phyloP scores from a whole-genome alignment of 2,329 filamentous ascomycete genomes.

The Cordyceps cateniannulata region DNA sequence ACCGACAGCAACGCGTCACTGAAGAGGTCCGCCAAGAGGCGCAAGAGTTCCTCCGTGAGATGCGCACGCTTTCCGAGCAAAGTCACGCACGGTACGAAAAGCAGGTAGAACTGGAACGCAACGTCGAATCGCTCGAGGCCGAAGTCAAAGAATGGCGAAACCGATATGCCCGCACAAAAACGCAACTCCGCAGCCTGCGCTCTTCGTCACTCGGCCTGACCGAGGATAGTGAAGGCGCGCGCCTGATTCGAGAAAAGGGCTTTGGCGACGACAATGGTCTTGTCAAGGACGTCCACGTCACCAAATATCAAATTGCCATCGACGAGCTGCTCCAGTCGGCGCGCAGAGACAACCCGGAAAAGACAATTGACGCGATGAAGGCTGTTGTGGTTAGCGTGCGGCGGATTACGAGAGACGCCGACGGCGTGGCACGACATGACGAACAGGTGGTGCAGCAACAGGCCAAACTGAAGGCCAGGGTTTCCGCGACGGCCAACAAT shows the following conservation, averaged over 20 bases:
- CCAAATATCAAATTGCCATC: constrained; percentile 89
- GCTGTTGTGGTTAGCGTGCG: constrained; percentile 75
- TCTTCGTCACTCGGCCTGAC: constrained; percentile 71
- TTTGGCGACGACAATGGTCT: constrained; percentile 68
- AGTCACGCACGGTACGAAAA: constrained; percentile 73
- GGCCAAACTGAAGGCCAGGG: constrained; percentile 67
- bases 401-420: constrained; percentile 76
- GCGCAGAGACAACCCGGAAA: constrained; percentile 64
- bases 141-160: constrained; percentile 88
- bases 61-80: constrained; percentile 77
- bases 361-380: constrained; percentile 81
- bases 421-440: constrained; percentile 47
- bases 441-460: constrained; percentile 52
- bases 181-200: constrained; percentile 75
- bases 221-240: constrained; percentile 63
- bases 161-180: constrained; percentile 81
- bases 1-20: constrained; percentile 73
- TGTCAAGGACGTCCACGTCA: constrained; percentile 87
- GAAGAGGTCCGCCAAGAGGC: constrained; percentile 83
- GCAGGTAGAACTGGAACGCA: constrained; percentile 70
- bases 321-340: constrained; percentile 81
- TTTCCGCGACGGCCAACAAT: constrained; percentile 92
- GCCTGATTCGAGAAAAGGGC: constrained; percentile 57
- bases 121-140: constrained; percentile 68
- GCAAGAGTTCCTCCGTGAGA: constrained; percentile 76